Conservation (phyloP, 768 basidiomycete genomes). For the Boletus subparvulus region DNA sequence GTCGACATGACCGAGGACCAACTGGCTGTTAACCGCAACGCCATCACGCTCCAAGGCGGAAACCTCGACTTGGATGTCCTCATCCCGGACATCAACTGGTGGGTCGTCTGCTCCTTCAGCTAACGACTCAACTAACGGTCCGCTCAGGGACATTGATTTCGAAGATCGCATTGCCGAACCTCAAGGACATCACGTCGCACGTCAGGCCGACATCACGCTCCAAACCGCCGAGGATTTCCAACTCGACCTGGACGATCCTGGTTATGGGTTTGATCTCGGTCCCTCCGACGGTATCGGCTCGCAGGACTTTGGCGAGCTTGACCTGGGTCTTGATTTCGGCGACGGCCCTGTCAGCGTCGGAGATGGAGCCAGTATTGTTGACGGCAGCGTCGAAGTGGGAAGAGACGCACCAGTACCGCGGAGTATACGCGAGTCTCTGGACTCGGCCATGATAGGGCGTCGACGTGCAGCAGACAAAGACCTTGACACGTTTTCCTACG, state of each 20-base stretch:
- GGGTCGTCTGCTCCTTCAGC: constrained; percentile 23
- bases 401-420: constrained; percentile 62
- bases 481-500: constrained; percentile 60
- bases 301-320: constrained; percentile 71
- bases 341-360: constrained; percentile 45
- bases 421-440: constrained; percentile 53
- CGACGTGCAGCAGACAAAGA: constrained; percentile 49
- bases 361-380: constrained; percentile 50
- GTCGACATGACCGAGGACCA: constrained; percentile 98
- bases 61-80: constrained; percentile 79
- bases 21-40: constrained; percentile 78
- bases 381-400: constrained; percentile 68
- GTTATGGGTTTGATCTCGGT: constrained; percentile 75
- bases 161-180: constrained; percentile 60
- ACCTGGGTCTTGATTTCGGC: constrained; percentile 77
- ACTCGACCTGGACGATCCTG: constrained; percentile 55
- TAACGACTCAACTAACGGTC: constrained; percentile 9
- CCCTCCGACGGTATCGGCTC: constrained; percentile 84
- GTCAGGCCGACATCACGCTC: constrained; percentile 86
- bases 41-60: constrained; percentile 82
- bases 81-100: constrained; percentile 82
- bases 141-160: constrained; percentile 73
- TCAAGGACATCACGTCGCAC: constrained; percentile 79
- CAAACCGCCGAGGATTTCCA: constrained; percentile 72
- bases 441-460: constrained; percentile 56